These are phyloP conservation scores for Hanseniaspora lindneri DNA, from an alignment of 805 yeast species.

Conservation along the genomic window DNA sequence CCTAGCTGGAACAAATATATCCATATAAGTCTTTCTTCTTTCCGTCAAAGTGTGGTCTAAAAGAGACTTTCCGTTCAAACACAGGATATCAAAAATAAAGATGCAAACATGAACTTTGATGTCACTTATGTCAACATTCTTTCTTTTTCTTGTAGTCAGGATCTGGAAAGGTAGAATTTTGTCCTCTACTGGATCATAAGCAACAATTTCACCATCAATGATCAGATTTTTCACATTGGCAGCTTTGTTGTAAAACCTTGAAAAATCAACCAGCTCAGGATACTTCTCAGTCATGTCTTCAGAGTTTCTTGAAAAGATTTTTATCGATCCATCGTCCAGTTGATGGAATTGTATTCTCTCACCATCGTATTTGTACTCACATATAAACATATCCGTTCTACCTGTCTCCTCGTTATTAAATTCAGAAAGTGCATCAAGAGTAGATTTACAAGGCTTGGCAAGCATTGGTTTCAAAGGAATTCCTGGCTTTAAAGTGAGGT, in stretches of 20 bases:
- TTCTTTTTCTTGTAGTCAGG: constrained; percentile 83
- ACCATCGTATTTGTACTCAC: constrained; percentile 96
- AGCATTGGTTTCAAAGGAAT: constrained; percentile 95
- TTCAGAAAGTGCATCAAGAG: constrained; percentile 81
- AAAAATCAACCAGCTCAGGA: constrained; percentile 51
- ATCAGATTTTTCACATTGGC: constrained; percentile 46
- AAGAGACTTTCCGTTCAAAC: constrained; percentile 58
- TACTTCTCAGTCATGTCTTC: constrained; percentile 95
- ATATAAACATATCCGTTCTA: constrained; percentile 48
- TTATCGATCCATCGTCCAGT: constrained; percentile 49
- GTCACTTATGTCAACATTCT: constrained; percentile 77
- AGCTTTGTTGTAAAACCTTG: constrained; percentile 13
- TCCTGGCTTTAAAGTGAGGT: constrained; percentile 75
- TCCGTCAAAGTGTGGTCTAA: constrained; percentile 56
- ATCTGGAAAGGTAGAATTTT: constrained; percentile 90
- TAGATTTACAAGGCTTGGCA: constrained; percentile 92
- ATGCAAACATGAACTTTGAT: constrained; percentile 85
- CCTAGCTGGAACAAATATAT: constrained; percentile 45
- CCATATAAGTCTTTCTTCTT: constrained; percentile 50
- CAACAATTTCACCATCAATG: constrained; percentile 93
- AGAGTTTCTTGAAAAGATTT: constrained; percentile 82
- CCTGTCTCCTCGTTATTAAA: constrained; percentile 49
- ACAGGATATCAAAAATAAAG: constrained; percentile 80
- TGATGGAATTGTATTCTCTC: constrained; percentile 93
- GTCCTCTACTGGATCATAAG: constrained; percentile 73